Evolutionary conservation across 2,329 filamentous ascomycete species (phyloP).

Genomic region (Aspergillus sp.): DNA sequence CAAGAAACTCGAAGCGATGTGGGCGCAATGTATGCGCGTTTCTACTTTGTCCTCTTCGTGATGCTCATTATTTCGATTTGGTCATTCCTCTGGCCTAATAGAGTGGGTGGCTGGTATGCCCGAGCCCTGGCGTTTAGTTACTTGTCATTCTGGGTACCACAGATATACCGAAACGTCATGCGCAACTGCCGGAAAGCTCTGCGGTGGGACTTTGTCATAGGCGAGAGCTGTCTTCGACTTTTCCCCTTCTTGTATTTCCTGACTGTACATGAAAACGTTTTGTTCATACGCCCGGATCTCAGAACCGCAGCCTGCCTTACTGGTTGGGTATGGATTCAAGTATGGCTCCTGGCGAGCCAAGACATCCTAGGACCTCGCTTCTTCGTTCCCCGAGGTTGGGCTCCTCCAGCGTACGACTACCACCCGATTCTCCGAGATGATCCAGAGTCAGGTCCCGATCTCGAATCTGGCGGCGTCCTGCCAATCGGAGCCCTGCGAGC

Average conservation of each 20-base stretch:
- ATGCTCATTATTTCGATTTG: slow-evolving; percentile 61
- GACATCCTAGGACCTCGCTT: slow-evolving; percentile 86
- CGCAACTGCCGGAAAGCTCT: slow-evolving; percentile 90
- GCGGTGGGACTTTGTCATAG: slow-evolving; percentile 86
- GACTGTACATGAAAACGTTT: slow-evolving; percentile 71
- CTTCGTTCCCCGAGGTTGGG: slow-evolving; percentile 70
- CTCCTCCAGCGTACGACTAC: slow-evolving; percentile 77
- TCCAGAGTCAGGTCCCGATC: slow-evolving; percentile 62
- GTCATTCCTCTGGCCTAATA: slow-evolving; percentile 56
- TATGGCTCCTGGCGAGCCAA: slow-evolving; percentile 75
- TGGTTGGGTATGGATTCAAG: slow-evolving; percentile 85
- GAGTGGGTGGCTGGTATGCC: slow-evolving; percentile 54
- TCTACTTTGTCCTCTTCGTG: slow-evolving; percentile 60
- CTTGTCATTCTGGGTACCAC: slow-evolving; percentile 87
- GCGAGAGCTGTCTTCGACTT: slow-evolving; percentile 76
- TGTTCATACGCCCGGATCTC: slow-evolving; percentile 71
- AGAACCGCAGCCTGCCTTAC: slow-evolving; percentile 63
- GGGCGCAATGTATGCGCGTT: slow-evolving; percentile 60
- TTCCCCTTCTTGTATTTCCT: slow-evolving; percentile 86
- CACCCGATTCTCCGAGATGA: slow-evolving; percentile 73
- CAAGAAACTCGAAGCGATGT: slow-evolving; percentile 48
- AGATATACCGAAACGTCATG: slow-evolving; percentile 85
- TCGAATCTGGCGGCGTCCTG: slow-evolving; percentile 72
- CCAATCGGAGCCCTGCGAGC: slow-evolving; percentile 71
- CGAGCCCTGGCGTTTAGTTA: slow-evolving; percentile 70